Base-by-base conservation (phyloP, 495 filamentous ascomycete species). In the Penicillium subrubescens region DNA sequence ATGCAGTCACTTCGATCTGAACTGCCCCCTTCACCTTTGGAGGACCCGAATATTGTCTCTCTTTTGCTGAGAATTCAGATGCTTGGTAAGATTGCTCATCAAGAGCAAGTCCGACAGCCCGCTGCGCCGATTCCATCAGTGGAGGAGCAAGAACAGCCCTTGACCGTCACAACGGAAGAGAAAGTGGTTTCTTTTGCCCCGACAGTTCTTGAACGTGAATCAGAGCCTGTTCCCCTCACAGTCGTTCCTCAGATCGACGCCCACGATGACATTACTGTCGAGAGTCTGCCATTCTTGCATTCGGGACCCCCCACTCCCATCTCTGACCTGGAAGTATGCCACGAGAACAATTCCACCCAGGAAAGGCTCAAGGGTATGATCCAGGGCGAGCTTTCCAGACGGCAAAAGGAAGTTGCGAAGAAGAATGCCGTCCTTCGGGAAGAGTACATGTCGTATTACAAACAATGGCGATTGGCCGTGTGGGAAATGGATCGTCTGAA, bases 401-500 rank as follows among this genome's bases (percentile, higher is more conserved):
- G 76, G 50, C 73, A 75, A 27, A 75, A 83, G 44, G 80, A 84
- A 11, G 66, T 77, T 41, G 70, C 79, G 10, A 67, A 69, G 41
- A 82, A 81, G 43, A 77, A 82, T 43, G 76, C 82, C 25, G 48
- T 67, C 7, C 76, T 78, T 0, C 71, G 81, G 31, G 73, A 82
- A 43, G 71, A 79, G 55, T 84, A 81, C 68, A 63, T 77, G 43
- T 60, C 63, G 21, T 67, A 72, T 31, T 88, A 81, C 77, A 84
- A 76, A 67, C 69, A 68, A 35, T 89, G 79, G 85, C 75, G 80
- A 53, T 50, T 81, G 8, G 64, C 70, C 35, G 74, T 86, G 7
- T 77, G 81, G 71, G 84, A 87, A 56, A 82, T 89, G 25, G 89
- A 92, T 73, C 86, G 86, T 57, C 78, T 83, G 46, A 89, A 84